Percentiles rank a stretch among this genome's conserved stretches.
Conservation (phyloP, 2,329 filamentous ascomycete species). For the Fusarium piperis region DNA sequence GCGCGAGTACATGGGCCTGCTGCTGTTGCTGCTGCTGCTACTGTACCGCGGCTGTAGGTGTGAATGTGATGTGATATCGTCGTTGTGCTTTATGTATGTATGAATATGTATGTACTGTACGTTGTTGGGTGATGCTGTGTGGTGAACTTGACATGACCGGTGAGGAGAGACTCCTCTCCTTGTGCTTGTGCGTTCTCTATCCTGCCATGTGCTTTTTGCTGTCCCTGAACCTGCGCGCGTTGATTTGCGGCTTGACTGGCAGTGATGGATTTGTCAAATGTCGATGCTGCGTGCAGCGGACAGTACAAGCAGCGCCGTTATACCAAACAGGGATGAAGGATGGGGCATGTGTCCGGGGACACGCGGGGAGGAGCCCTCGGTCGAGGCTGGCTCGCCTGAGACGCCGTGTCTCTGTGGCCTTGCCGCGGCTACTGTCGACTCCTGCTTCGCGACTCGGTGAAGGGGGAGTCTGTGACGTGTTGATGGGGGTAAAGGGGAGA, state of each 20-base stretch:
- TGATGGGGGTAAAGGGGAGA: conserved; percentile 4
- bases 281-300: conserved; percentile 16
- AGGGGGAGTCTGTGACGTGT: conserved; percentile 24
- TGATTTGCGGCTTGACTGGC: conserved; percentile 10
- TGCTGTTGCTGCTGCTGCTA: conserved; percentile 6
- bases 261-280: conserved; percentile 21
- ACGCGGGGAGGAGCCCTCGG: conserved; percentile 13
- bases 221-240: background rate
- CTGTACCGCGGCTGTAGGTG: conserved; percentile 29
- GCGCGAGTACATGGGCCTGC: conserved; percentile 37
- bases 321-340: conserved; percentile 24
- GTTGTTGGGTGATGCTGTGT: conserved; percentile 6
- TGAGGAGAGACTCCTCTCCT: conserved; percentile 8
- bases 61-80: conserved; percentile 16
- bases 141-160: conserved; percentile 11
- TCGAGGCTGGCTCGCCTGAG: conserved; percentile 23
- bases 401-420: conserved; percentile 19
- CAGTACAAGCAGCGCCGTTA: conserved; percentile 17
- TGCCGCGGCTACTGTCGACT: conserved; percentile 18
- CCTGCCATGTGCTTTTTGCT: conserved; percentile 4
- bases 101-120: conserved; percentile 16
- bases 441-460: conserved; percentile 8
- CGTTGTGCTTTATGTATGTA: conserved; percentile 20
- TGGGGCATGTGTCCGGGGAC: conserved; percentile 27
- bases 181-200: conserved; percentile 11